Base-by-base conservation (phyloP, 2,329 filamentous ascomycete genomes). In the Trichoderma asperellum region DNA sequence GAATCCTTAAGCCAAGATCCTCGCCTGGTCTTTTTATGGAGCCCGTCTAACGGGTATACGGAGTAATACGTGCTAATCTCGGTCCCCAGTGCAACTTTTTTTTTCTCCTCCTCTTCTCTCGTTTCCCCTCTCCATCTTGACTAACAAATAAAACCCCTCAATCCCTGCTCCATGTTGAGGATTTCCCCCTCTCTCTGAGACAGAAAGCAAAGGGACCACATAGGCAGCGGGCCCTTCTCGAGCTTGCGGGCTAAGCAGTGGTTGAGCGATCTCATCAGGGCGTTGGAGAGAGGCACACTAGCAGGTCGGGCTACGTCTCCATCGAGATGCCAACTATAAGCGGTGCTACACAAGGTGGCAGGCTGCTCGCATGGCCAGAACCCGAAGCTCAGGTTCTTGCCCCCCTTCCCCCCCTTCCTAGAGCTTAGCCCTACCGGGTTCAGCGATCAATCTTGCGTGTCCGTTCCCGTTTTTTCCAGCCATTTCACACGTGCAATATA, bases 1-100 rank as follows among this genome's bases (percentile, higher is more conserved):
- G 34, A 53, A 63, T 53, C 32, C 60, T 12, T 11, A 35, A 35
- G 21, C 60, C 60, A 63, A 37, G 47, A 52, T 52, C 47, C 60
- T 63, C 59, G 32, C 59, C 59, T 61, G 59, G 59, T 29, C 43
- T 61, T 63, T 53, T 63, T 53, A 63, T 63, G 47, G 60, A 53
- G 60, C 60, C 40, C 3, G 16, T 34, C 14, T 21, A 27, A 37
- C 43, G 37, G 43, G 43, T 24, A 62, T 62, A 35, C 58, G 58
- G 58, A 27, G 58, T 61, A 61, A 61, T 63, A 35, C 24, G 32
- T 63, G 37, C 55, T 58, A 37, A 37, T 53, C 47, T 63, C 57
- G 35, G 37, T 60, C 47, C 47, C 49, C 47, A 32, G 60, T 40
- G 21, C 60, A 32, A 37, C 32, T 53, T 16, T 35, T 64, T 64